phyloP scores from a whole-genome alignment of 371 early-diverging fungal species.

The Nosema muscidifuracis region DNA sequence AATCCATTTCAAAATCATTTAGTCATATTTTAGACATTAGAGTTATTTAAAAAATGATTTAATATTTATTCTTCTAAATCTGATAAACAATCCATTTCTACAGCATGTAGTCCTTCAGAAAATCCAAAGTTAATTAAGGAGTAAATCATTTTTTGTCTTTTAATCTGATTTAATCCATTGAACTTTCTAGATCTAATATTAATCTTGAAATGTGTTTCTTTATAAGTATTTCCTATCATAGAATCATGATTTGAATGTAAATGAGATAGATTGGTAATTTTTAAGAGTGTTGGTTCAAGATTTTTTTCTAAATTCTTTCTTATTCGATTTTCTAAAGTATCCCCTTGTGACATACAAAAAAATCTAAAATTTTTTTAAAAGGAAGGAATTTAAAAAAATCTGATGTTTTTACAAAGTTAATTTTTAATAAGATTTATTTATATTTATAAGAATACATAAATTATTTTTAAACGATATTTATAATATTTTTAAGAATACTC shows the following conservation, averaged over 20 bases:
- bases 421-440: too few species aligned
- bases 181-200: background rate
- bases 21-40: too few species aligned
- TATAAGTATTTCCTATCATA: background rate
- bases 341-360: too few species aligned
- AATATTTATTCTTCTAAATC: background rate
- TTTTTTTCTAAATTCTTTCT: background rate
- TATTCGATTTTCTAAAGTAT: background rate
- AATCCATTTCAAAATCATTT: too few species aligned
- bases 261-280: background rate
- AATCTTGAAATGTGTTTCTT: conserved; percentile 2
- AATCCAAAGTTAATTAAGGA: conserved; percentile 16
- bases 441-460: too few species aligned
- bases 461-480: too few species aligned
- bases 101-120: conserved; percentile 8
- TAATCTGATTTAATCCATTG: background rate
- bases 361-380: too few species aligned
- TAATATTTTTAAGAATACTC: too few species aligned
- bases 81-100: conserved; percentile 27
- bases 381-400: too few species aligned
- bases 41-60: background rate
- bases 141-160: conserved; percentile 31
- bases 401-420: too few species aligned
- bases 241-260: background rate
- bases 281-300: background rate